Conservation (phyloP, 2,329 filamentous ascomycete species). For the Colletotrichum sansevieriae region DNA sequence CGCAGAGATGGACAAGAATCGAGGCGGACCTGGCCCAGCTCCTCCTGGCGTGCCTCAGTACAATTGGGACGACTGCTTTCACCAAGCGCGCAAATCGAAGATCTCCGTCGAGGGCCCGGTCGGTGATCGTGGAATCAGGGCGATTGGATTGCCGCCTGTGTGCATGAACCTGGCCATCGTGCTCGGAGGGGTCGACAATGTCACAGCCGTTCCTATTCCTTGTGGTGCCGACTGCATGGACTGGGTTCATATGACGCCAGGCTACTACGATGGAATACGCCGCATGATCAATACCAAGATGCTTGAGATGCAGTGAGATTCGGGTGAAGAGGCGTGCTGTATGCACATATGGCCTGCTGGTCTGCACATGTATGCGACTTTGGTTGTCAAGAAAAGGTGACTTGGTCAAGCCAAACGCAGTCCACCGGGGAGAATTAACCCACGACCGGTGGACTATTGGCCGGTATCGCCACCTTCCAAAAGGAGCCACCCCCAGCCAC, state of each 20-base stretch:
- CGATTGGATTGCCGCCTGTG: neutral
- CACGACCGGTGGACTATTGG: too few species aligned
- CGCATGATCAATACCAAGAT: neutral
- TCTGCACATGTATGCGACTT: too few species aligned
- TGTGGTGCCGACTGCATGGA: conserved; percentile 14
- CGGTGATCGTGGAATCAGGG: neutral
- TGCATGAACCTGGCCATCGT: neutral
- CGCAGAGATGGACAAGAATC: neutral
- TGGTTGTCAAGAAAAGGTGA: too few species aligned
- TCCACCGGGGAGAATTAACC: too few species aligned
- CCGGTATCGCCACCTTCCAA: too few species aligned
- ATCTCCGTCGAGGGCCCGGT: neutral
- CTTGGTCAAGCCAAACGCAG: too few species aligned
- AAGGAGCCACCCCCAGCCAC: too few species aligned
- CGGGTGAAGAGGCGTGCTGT: neutral
- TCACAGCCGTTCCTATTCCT: neutral
- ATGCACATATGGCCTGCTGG: too few species aligned
- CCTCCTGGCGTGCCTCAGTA: conserved; percentile 10
- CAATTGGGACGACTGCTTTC: conserved; percentile 8
- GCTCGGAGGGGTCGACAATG: neutral
- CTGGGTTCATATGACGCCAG: conserved; percentile 1
- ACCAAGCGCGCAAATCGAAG: neutral
- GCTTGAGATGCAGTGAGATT: neutral
- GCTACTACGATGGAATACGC: neutral
- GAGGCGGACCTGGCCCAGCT: conserved; percentile 1